Evolutionary conservation across 805 yeast species (phyloP), one percentile per base, ranked within the genome.

Genomic region (Priceomyces fermenticarens): DNA sequence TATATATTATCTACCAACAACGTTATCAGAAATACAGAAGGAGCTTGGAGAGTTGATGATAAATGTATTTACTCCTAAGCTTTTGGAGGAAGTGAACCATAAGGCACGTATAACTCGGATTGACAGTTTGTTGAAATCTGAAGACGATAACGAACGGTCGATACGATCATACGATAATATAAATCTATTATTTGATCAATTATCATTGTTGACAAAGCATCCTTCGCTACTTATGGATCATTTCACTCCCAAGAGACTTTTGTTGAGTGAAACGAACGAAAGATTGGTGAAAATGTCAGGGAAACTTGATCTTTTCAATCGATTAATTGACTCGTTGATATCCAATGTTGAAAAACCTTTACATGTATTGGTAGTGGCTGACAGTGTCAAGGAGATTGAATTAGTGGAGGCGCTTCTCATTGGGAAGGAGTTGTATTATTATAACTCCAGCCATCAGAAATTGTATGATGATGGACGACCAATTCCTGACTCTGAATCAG

Each of bases 161-260:
- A 36, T 39, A 9, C 39, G 35, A 17, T 36, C 44, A 13, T 49
- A 44, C 17, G 72, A 73, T 9, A 55, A 72, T 46, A 57, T 75
- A n/a, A 58, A 65, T 31, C 50, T 78, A 41, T 54, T 76, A 41
- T 57, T 67, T 33, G 67, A 71, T 5, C 80, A 75, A 48, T 54
- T 82, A 3, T 53, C 67, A 29, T 70, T 73, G n/a, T 61, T 81
- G 0, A 65, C 75, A 3, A 80, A 75, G 50, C 90, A 86, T 58
- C 88, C 91, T 2, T 78, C 83, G 32, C 61, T 86, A 30, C 57
- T 86, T 32, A 90, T 85, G 25, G 86, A 84, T 48, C 93, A 86
- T 58, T 86, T 79, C 51, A 80, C 85, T 57, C 89, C 93, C 6
- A 79, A 80, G 48, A 83, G 81, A 41, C 62, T 85, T 46, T 56